Conservation (phyloP, 2,329 filamentous ascomycete genomes). For the Furcasterigmium sp. region DNA sequence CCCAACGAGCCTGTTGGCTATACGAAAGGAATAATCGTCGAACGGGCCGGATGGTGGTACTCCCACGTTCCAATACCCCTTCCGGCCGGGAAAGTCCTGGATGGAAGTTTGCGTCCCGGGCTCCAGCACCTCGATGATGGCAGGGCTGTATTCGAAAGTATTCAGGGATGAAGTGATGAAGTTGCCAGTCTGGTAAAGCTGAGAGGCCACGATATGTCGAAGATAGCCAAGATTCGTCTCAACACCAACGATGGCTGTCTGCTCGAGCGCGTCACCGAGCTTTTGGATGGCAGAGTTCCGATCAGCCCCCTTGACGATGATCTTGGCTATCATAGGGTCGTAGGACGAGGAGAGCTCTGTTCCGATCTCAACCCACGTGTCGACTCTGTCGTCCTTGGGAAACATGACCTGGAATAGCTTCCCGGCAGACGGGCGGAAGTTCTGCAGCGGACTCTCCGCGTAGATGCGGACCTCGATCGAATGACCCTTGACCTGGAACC, state of each 20-base stretch:
- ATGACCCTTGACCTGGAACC: constrained; percentile 49
- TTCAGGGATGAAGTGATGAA: constrained; percentile 28
- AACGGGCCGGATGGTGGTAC: constrained; percentile 36
- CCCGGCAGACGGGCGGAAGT: constrained; percentile 66
- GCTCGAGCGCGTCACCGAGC: constrained; percentile 53
- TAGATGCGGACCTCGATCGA: constrained; percentile 70
- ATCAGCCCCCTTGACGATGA: constrained; percentile 59
- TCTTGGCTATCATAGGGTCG: constrained; percentile 71
- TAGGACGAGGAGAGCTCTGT: constrained; percentile 70
- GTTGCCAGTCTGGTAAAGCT: constrained; percentile 18
- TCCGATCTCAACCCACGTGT: constrained; percentile 64
- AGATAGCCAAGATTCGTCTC: constrained; percentile 29
- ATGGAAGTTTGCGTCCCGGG: constrained; percentile 28
- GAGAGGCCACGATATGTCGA: constrained; percentile 19
- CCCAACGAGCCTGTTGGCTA: constrained; percentile 28
- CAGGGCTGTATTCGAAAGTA: constrained; percentile 17
- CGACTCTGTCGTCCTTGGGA: constrained; percentile 55
- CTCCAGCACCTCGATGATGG: constrained; percentile 28
- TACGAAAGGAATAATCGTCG: constrained; percentile 27
- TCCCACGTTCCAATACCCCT: constrained; percentile 29
- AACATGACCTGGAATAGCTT: constrained; percentile 57
- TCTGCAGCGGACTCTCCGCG: constrained; percentile 60
- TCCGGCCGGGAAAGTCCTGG: constrained; percentile 34
- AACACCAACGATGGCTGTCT: constrained; percentile 26
- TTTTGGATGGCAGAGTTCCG: constrained; percentile 60